These are phyloP conservation scores for Pythium chondricola DNA, from an alignment of 352 stramenopile species.

Conservation along the genomic window DNA sequence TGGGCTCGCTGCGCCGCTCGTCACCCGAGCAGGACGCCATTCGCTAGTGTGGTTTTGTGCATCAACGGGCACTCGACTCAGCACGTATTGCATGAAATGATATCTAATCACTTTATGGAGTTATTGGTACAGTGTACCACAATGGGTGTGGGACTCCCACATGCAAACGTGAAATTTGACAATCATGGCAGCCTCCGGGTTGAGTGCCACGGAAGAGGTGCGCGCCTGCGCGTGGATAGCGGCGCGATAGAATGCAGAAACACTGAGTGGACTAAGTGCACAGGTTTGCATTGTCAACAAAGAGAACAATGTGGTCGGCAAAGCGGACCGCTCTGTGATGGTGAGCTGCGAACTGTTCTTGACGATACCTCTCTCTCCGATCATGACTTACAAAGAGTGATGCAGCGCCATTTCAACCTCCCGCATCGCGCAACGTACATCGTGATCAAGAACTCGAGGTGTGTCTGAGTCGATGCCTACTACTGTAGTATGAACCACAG, in stretches of 20 bases:
- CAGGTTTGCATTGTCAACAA: slow-evolving; percentile 84
- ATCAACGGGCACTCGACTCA: too few species aligned
- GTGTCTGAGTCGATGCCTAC: neutral
- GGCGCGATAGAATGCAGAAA: neutral
- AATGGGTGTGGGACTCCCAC: too few species aligned
- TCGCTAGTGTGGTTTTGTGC: too few species aligned
- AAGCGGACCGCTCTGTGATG: slow-evolving; percentile 77
- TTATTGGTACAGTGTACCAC: too few species aligned
- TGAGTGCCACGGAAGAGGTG: neutral
- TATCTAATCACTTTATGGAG: too few species aligned
- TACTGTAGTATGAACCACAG: too few species aligned
- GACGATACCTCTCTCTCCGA: neutral
- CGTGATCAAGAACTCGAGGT: slow-evolving; percentile 77
- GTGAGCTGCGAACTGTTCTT: slow-evolving; percentile 22
- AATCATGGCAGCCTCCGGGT: too few species aligned
- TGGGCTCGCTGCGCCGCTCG: too few species aligned
- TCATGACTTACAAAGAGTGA: neutral
- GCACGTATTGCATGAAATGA: too few species aligned
- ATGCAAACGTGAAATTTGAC: too few species aligned
- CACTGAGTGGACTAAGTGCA: neutral
- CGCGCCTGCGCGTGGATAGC: neutral
- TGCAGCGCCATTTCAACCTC: slow-evolving; percentile 66
- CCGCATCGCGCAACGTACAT: slow-evolving; percentile 85
- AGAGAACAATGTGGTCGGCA: slow-evolving; percentile 76
- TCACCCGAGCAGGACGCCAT: too few species aligned